Base-by-base conservation (phyloP, 495 filamentous ascomycete genomes). In the Rhypophila decipiens region DNA sequence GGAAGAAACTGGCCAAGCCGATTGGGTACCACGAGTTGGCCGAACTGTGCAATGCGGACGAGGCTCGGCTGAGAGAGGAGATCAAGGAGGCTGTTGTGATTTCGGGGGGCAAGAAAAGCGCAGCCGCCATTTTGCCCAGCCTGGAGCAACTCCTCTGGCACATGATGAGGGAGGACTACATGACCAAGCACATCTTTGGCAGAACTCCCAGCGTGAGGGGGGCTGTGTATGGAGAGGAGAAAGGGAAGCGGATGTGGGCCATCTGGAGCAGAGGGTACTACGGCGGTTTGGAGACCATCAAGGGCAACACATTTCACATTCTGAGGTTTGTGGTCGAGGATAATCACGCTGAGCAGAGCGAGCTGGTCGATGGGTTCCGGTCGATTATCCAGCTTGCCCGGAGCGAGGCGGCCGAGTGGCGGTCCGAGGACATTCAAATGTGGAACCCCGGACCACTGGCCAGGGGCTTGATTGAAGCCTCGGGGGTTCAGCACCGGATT, bases 161-260 rank as follows among this genome's bases (percentile, higher is more conserved):
- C 60, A 78, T 90, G 63, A 76, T 80, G 22, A 78, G 93, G 29
- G 90, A 96, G 69, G 87, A 94, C 33, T 96, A 88, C 59, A 84
- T 90, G 47, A 75, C 72, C 2, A 65, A 75, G 37, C 73, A 76
- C 40, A 65, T 73, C 20, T 73, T 73, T 40, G 66, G 67, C 0
- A 68, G 65, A 24, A 66, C 64, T 1, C 87, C 89, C 0, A 40
- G 60, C 0, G 63, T 85, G 49, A 85, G 86, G 61, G 90, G 90
- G 1, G 86, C 85, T 9, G 79, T 87, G 5, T 50, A 62, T 22
- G 68, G 71, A 12, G 60, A 15, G 13, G 21, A 74, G 20, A 29
- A 44, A 17, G 77, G 77, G 5, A 63, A 65, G 22, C 71, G 80
- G 10, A 73, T 87, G 3, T 96, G 91, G 79, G 85, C 85, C 42